Evolutionary conservation across 2,329 filamentous ascomycete species (phyloP).

Genomic region (Intubia oerlemansii): DNA sequence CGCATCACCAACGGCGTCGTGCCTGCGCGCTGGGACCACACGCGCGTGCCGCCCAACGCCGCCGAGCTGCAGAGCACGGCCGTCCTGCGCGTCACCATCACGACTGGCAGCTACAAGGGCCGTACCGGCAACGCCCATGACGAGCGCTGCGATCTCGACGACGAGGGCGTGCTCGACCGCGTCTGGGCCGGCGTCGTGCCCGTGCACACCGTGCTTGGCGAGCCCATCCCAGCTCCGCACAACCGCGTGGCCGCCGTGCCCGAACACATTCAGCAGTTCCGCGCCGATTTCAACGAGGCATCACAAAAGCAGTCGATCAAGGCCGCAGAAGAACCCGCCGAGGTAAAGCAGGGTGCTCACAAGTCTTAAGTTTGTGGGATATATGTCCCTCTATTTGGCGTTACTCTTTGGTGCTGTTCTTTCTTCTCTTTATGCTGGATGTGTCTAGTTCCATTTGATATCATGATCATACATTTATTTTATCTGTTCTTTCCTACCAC

Average conservation of each 20-base stretch:
- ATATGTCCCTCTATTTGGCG: too few relatives aligned
- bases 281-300: slow-evolving; percentile 16
- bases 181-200: slow-evolving; percentile 40
- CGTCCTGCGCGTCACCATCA: slow-evolving; percentile 47
- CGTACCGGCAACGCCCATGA: slow-evolving; percentile 41
- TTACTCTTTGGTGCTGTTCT: neutral
- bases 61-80: slow-evolving; percentile 58
- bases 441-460: neutral
- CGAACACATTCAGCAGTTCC: slow-evolving; percentile 29
- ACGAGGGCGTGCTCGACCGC: slow-evolving; percentile 17
- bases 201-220: slow-evolving; percentile 39
- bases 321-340: slow-evolving; percentile 7
- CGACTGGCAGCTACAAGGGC: slow-evolving; percentile 56
- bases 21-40: slow-evolving; percentile 44
- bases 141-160: slow-evolving; percentile 24
- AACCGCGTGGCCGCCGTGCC: slow-evolving; percentile 40
- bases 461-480: neutral
- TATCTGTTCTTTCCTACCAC: slow-evolving; percentile 33
- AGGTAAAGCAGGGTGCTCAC: neutral
- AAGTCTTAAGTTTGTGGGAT: too few relatives aligned
- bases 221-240: slow-evolving; percentile 36
- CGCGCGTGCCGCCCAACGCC: slow-evolving; percentile 46
- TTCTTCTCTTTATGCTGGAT: neutral
- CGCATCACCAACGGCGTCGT: slow-evolving; percentile 59
- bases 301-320: slow-evolving; percentile 9